phyloP scores from a whole-genome alignment of 768 basidiomycete species.

The Mycena belliarum region DNA sequence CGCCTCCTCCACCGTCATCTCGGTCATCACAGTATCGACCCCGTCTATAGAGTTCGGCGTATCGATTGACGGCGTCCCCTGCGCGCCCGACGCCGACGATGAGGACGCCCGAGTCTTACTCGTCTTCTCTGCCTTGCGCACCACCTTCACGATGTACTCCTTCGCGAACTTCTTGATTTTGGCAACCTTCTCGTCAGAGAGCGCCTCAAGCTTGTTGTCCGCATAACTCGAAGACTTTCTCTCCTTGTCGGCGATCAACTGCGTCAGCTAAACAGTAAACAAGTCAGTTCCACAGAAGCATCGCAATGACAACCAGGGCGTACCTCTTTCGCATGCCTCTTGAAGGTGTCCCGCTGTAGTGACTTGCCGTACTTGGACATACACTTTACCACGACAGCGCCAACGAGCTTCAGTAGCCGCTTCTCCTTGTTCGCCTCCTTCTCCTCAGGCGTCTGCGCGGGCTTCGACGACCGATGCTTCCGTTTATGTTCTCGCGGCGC shows the following conservation, averaged over 20 bases:
- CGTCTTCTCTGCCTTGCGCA: conserved; percentile 65
- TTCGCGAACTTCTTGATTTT: conserved; percentile 95
- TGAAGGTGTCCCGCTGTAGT: conserved; percentile 82
- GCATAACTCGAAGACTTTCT: conserved; percentile 84
- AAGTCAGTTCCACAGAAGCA: background rate
- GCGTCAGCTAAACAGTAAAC: conserved; percentile 68
- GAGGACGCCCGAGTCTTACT: conserved; percentile 29
- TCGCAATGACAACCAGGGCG: background rate
- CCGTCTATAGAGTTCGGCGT: conserved; percentile 44
- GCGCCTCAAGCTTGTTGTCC: conserved; percentile 67
- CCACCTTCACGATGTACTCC: conserved; percentile 83
- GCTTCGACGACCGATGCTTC: conserved; percentile 37
- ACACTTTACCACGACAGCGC: conserved; percentile 85
- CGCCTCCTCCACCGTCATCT: conserved; percentile 44
- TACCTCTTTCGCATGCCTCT: conserved; percentile 94
- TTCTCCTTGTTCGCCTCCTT: conserved; percentile 79
- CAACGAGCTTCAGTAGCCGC: conserved; percentile 77
- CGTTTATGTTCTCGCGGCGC: conserved; percentile 30
- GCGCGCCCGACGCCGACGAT: conserved; percentile 28
- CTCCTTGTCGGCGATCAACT: conserved; percentile 90
- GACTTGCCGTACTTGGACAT: conserved; percentile 87
- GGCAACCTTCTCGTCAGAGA: conserved; percentile 81
- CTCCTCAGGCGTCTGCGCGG: conserved; percentile 51
- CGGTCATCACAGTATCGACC: conserved; percentile 31
- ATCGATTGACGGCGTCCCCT: conserved; percentile 39